These are phyloP conservation scores for Acmispon strigosus DNA, from an alignment of 306 rosid genomes.

Conservation along the genomic window DNA sequence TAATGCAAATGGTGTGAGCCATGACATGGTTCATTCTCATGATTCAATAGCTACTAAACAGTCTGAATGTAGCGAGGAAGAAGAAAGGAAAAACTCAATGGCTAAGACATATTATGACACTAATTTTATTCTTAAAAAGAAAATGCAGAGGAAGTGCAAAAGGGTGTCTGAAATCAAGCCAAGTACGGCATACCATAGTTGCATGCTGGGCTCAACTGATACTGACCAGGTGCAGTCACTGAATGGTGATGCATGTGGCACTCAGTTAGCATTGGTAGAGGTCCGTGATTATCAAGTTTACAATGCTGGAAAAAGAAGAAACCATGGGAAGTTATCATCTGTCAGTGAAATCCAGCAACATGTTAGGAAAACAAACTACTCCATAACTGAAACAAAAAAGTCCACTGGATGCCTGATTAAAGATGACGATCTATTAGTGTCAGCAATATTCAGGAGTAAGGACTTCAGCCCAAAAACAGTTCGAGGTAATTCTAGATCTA, in stretches of 20 bases:
- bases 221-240: slow-evolving; percentile 34
- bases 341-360: slow-evolving; percentile 30
- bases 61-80: slow-evolving; percentile 30
- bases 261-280: slow-evolving; percentile 35
- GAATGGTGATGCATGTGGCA: slow-evolving; percentile 28
- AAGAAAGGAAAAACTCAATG: slow-evolving; percentile 28
- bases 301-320: slow-evolving; percentile 33
- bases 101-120: slow-evolving; percentile 32
- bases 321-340: slow-evolving; percentile 26
- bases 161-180: slow-evolving; percentile 74
- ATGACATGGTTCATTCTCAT: slow-evolving; percentile 35
- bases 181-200: slow-evolving; percentile 37
- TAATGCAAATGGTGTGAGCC: slow-evolving; percentile 25
- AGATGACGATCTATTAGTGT: slow-evolving; percentile 86
- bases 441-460: slow-evolving; percentile 72
- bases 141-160: slow-evolving; percentile 66
- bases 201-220: slow-evolving; percentile 29
- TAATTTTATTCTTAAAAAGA: slow-evolving; percentile 50
- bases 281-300: slow-evolving; percentile 32
- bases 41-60: slow-evolving; percentile 26
- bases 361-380: slow-evolving; percentile 35
- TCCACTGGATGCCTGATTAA: slow-evolving; percentile 58
- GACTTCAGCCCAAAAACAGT: slow-evolving; percentile 38
- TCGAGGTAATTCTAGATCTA: slow-evolving; percentile 33
- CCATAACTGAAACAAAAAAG: slow-evolving; percentile 39